Conservation (phyloP, 2,329 filamentous ascomycete genomes). For the Cordyceps javanica region DNA sequence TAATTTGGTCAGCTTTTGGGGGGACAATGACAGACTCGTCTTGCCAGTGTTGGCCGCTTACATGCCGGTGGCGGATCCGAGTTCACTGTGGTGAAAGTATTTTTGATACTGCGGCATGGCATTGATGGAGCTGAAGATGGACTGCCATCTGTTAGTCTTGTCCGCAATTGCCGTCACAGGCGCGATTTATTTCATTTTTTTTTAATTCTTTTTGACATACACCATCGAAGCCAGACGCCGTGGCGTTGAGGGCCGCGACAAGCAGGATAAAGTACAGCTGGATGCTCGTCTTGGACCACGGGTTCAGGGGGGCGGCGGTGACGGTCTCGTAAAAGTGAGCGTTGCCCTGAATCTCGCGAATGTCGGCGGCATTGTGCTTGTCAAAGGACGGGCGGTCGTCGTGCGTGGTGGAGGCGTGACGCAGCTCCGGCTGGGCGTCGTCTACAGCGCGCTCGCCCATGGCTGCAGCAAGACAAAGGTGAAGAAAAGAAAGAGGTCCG, state of each 20-base stretch:
- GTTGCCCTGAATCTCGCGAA: slow-evolving; percentile 24
- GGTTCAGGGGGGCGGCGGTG: slow-evolving; percentile 23
- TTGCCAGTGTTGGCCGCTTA: slow-evolving; percentile 7
- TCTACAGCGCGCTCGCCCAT: not conserved
- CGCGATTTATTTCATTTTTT: too few relatives aligned
- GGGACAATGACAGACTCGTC: not conserved
- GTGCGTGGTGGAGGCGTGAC: not conserved
- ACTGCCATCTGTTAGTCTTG: slow-evolving; percentile 14
- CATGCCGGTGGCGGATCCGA: slow-evolving; percentile 25
- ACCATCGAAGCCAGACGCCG: slow-evolving; percentile 33
- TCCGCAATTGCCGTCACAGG: not conserved
- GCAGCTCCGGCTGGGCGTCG: not conserved
- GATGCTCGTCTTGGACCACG: slow-evolving; percentile 29
- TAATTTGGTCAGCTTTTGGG: not conserved
- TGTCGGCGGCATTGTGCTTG: slow-evolving; percentile 17
- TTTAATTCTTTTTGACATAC: slow-evolving; percentile 21
- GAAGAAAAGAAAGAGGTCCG: not conserved
- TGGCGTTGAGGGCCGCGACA: slow-evolving; percentile 31
- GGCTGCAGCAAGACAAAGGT: not conserved
- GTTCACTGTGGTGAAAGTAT: slow-evolving; percentile 23
- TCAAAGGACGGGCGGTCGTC: slow-evolving; percentile 7
- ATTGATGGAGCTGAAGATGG: slow-evolving; percentile 27
- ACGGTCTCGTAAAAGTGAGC: slow-evolving; percentile 23
- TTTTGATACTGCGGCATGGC: slow-evolving; percentile 25
- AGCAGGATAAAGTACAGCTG: slow-evolving; percentile 31